Evolutionary conservation across 208 protist genomes (phyloP), one percentile per base, ranked within the genome.

Genomic region (Crithidia fasciculata): DNA sequence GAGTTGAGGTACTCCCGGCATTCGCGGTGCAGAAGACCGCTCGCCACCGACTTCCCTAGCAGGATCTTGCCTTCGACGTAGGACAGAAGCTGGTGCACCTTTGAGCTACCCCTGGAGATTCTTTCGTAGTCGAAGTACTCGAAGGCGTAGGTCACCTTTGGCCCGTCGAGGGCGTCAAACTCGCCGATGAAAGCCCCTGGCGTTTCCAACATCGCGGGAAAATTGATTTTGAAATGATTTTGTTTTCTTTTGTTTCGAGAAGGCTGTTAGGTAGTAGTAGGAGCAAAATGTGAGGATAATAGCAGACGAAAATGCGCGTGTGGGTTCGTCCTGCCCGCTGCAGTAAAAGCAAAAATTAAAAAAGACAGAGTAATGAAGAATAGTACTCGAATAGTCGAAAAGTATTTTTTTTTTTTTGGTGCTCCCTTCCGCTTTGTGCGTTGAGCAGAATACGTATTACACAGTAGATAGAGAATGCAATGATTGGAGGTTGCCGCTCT

Each of bases 91-190:
- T 77, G 69, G 4, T 61, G 54, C 6, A 83, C 37, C 8, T 43
- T 12, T 2, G 49, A 44, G 52, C 53, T 55, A 18, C 15, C 65
- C 41, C 59, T 73, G 15, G 50, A 52, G 0, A 41, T 19, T 4
- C 82, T n/a, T 7, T 40, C 59, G 69, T 86, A 89, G 36, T 76
- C 81, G 50, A 88, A 93, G 64, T 84, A 95, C 67, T 95, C 88
- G 44, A 83, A 89, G 15, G 83, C 91, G 61, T 83, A 89, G 2
- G 82, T 72, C 0, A 90, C 78, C 18, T 84, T 85, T 19, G 91
- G 87, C 0, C 91, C 91, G 5, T 90, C 84, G 13, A 91, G 65
- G 5, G 85, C 75, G 70, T 96, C 91, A 72, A 96, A 96, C 57
- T 96, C 89, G 10, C 89, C 91, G 69, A 96, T 82, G 61, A 88